phyloP scores from a whole-genome alignment of 2,329 filamentous ascomycete genomes.

The Pleochaeta shiraiana region DNA sequence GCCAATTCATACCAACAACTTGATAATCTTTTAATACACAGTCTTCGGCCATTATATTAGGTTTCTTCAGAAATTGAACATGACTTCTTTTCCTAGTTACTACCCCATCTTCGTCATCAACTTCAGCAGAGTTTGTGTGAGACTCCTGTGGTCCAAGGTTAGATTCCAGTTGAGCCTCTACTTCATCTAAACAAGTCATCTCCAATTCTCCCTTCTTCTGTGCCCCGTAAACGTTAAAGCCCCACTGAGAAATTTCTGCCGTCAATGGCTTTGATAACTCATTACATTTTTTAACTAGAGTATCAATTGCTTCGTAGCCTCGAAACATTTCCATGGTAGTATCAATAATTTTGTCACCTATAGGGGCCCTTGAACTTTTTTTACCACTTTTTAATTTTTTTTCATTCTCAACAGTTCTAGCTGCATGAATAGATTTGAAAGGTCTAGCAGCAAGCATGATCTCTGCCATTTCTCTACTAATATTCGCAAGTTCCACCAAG shows the following conservation, averaged over 20 bases:
- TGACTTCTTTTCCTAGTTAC: conserved; percentile 11
- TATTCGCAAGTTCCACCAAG: conserved; percentile 60
- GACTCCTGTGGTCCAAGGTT: conserved; percentile 42
- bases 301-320: conserved; percentile 65
- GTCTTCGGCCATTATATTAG: conserved; percentile 51
- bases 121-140: conserved; percentile 16
- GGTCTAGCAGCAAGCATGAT: conserved; percentile 53
- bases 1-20: conserved; percentile 85
- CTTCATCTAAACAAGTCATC: conserved; percentile 25
- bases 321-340: conserved; percentile 50
- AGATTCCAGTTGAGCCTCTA: conserved; percentile 31
- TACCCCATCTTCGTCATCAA: conserved; percentile 23
- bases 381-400: conserved; percentile 27
- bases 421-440: conserved; percentile 42
- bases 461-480: conserved; percentile 45
- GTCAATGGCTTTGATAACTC: conserved; percentile 43
- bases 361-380: conserved; percentile 24
- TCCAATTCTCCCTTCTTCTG: conserved; percentile 36
- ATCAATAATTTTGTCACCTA: conserved; percentile 46
- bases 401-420: conserved; percentile 39
- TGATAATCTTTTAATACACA: conserved; percentile 83
- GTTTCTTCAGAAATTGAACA: conserved; percentile 28
- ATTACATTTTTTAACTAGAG: conserved; percentile 58
- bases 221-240: conserved; percentile 38
- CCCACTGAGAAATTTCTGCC: conserved; percentile 44